Percentiles rank a stretch among this genome's conserved stretches.
Evolutionary conservation across 2,329 filamentous ascomycete species (phyloP).

Genomic region (Penicillium psychrosexuale): DNA sequence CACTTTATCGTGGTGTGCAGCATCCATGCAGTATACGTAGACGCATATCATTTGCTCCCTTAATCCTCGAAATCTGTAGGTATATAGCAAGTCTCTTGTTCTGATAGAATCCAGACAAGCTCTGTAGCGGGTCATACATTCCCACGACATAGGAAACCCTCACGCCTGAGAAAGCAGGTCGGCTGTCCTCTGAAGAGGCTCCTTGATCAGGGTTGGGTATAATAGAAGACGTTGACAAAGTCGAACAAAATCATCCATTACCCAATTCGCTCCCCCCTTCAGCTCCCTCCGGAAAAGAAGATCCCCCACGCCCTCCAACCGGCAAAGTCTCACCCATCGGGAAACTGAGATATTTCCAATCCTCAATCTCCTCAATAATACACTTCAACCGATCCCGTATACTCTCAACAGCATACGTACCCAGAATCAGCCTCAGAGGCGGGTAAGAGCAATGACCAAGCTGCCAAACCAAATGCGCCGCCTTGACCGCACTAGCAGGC

Average conservation of each 20-base stretch:
- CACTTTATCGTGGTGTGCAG: no score
- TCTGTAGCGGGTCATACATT: no score
- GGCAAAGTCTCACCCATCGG: slow-evolving; percentile 38
- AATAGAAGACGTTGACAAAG: not conserved
- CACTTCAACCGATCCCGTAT: slow-evolving; percentile 84
- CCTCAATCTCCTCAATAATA: slow-evolving; percentile 91
- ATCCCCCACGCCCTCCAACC: not conserved
- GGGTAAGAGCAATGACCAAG: slow-evolving; percentile 93
- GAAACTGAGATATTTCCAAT: slow-evolving; percentile 86
- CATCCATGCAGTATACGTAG: no score
- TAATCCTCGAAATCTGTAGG: no score
- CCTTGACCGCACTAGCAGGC: slow-evolving; percentile 88
- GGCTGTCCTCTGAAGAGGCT: no score
- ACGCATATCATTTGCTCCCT: no score
- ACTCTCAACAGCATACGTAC: slow-evolving; percentile 93
- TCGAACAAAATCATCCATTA: not conserved
- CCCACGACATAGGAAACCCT: no score
- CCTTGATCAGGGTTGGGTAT: not conserved
- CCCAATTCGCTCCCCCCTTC: not conserved
- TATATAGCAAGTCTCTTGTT: no score
- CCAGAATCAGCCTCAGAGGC: slow-evolving; percentile 78
- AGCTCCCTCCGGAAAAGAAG: not conserved
- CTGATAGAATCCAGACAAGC: no score
- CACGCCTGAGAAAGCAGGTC: no score
- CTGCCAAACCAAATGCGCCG: slow-evolving; percentile 91